Base-by-base conservation (phyloP, 1,284 basidiomycete genomes). In the Papiliotrema terrestris region DNA sequence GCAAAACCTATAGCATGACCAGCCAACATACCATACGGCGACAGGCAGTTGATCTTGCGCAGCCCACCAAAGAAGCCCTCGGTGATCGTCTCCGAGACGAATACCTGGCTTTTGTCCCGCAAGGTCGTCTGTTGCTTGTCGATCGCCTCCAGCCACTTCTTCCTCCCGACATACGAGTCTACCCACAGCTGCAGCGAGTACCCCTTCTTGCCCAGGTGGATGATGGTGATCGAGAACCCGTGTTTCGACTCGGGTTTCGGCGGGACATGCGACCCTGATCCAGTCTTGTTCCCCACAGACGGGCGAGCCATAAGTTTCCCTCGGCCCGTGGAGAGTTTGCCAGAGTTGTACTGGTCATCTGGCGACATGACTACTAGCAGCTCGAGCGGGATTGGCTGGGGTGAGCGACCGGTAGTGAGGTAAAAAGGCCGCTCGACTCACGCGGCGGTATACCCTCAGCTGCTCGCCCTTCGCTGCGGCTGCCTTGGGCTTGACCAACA, bases 131-230 rank as follows among this genome's bases (percentile, higher is more conserved):
- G 96, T 71, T 96, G 90, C 77, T 89, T 89, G 68, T 86, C 83
- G 65, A 98, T 96, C 63, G 83, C 80, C 69, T 98, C 96, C 52
- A 98, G 79, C 96, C 96, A 98, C 76, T 97, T 98, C 66, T 86
- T 85, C 66, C 97, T 86, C 60, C 83, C 84, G 53, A 91, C 83
- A 55, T 87, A 86, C 25, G 93, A 91, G 65, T 84, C 87, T 32
- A 93, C 90, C 91, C 91, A 98, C 5, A 99, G 80, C 56, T 92
- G 90, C 67, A 98, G 83, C 65, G 88, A 86, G 75, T 98, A 98
- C 58, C 87, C 91, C 73, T 93, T 91, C 65, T 91, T 84, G 25
- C 96, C 96, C 20, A 98, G 85, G 72, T 95, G 91, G 55, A 89
- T 84, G 75, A 98, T 93, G 22, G 90, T 96, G 66, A 99, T 86